Percentiles rank a stretch among this genome's conserved stretches.
These are phyloP conservation scores for Aspergillus neotritici DNA, from an alignment of 2,329 filamentous ascomycete genomes.

Conservation along the genomic window DNA sequence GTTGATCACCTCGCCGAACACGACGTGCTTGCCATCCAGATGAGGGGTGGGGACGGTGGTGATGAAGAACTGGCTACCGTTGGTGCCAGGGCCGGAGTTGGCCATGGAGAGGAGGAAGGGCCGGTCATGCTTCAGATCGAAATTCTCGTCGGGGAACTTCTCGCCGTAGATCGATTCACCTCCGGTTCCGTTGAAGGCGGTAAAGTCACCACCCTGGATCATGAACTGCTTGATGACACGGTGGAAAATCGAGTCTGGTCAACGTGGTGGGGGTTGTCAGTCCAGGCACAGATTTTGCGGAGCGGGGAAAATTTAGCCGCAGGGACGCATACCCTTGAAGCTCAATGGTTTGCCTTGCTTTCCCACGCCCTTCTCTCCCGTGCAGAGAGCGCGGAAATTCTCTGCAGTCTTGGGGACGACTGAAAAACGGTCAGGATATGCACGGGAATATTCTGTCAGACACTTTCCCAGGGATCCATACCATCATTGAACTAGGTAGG, in stretches of 20 bases:
- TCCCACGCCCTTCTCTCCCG: slow-evolving; percentile 84
- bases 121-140: slow-evolving; percentile 81
- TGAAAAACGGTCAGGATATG: slow-evolving; percentile 47
- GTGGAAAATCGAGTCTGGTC: slow-evolving; percentile 73
- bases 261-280: slow-evolving; percentile 1
- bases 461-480: slow-evolving; percentile 20
- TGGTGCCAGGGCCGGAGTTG: slow-evolving; percentile 91
- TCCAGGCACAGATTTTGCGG: neutral
- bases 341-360: slow-evolving; percentile 78
- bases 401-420: slow-evolving; percentile 92
- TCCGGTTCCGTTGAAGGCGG: slow-evolving; percentile 85
- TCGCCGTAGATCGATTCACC: slow-evolving; percentile 96
- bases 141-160: slow-evolving; percentile 97
- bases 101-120: slow-evolving; percentile 97
- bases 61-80: slow-evolving; percentile 97
- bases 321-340: slow-evolving; percentile 62
- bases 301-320: neutral
- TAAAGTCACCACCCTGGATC: slow-evolving; percentile 98
- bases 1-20: slow-evolving; percentile 89
- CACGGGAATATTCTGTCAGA: neutral
- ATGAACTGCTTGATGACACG: slow-evolving; percentile 98
- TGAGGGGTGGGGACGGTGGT: slow-evolving; percentile 94
- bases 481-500: slow-evolving; percentile 44
- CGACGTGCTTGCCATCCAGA: slow-evolving; percentile 92
- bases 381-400: slow-evolving; percentile 92